phyloP scores from a whole-genome alignment of 345 rosid species.

The Camelina laxa region DNA sequence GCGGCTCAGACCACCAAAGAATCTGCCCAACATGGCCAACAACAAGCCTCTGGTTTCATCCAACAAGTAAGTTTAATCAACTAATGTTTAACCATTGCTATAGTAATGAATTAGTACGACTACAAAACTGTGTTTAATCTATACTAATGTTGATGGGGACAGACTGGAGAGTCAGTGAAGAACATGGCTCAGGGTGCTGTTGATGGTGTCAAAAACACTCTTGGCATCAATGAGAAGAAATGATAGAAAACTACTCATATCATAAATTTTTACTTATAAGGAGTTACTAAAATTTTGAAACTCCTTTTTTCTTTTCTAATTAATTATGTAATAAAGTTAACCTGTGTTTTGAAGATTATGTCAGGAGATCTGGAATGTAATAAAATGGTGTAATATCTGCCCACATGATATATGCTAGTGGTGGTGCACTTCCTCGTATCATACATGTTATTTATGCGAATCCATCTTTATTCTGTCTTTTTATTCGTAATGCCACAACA shows the following conservation, averaged over 20 bases:
- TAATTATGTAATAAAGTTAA: slow-evolving; percentile 24
- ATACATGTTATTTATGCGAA: not conserved
- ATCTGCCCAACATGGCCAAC: slow-evolving; percentile 41
- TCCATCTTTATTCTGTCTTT: slow-evolving; percentile 3
- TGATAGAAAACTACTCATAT: slow-evolving; percentile 2
- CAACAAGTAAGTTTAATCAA: slow-evolving; percentile 29
- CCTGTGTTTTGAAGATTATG: not conserved
- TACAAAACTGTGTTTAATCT: not conserved
- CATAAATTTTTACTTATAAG: not conserved
- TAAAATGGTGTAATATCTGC: slow-evolving; percentile 9
- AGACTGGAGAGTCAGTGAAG: slow-evolving; percentile 53
- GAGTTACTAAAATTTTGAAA: not conserved
- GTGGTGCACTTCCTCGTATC: too few relatives aligned
- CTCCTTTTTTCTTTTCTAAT: not conserved
- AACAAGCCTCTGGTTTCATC: slow-evolving; percentile 41
- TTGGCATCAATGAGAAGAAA: slow-evolving; percentile 44
- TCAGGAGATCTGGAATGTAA: slow-evolving; percentile 14
- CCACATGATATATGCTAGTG: not conserved
- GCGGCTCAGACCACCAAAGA: slow-evolving; percentile 44
- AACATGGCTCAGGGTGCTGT: slow-evolving; percentile 53
- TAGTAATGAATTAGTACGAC: not conserved
- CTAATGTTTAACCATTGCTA: not conserved
- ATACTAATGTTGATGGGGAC: not conserved
- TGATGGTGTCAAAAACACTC: slow-evolving; percentile 47
- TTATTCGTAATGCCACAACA: not conserved